Evolutionary conservation across 345 rosid species (phyloP).

Genomic region (Camelina hispida): DNA sequence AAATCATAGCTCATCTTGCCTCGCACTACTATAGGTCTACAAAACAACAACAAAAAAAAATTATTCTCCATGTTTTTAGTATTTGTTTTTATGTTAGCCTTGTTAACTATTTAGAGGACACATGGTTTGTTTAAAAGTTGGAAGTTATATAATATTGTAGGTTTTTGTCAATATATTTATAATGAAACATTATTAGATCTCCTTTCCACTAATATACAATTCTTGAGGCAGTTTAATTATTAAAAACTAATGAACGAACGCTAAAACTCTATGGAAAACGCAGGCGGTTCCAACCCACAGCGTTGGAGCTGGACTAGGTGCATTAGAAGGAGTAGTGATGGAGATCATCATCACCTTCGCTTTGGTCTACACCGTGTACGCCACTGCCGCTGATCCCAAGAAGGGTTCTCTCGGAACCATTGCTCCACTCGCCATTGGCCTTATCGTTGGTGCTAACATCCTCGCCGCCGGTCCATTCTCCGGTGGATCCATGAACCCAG

Average conservation of each 20-base stretch:
- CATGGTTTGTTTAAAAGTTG: background rate
- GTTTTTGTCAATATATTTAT: constrained; percentile 7
- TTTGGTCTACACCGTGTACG: constrained; percentile 90
- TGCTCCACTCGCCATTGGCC: constrained; percentile 91
- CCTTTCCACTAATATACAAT: background rate
- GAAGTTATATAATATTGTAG: background rate
- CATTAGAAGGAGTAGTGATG: constrained; percentile 85
- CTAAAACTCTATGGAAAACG: constrained; percentile 25
- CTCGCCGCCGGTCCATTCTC: constrained; percentile 96
- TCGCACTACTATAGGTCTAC: background rate
- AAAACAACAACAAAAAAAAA: background rate
- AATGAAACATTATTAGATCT: constrained; percentile 14
- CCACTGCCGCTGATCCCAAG: constrained; percentile 97
- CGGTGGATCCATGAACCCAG: constrained; percentile 98
- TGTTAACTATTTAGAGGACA: constrained; percentile 1
- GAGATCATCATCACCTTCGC: constrained; percentile 89
- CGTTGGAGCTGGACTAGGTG: constrained; percentile 76
- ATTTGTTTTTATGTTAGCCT: background rate
- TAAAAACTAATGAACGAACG: constrained; percentile 22
- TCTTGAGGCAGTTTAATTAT: background rate
- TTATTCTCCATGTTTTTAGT: constrained; percentile 5
- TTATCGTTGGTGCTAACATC: constrained; percentile 96
- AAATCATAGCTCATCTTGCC: background rate
- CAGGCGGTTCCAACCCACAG: constrained; percentile 82
- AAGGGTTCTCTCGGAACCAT: constrained; percentile 87